Conservation (phyloP, 257 asterid species). For the Primulina eburnea region DNA sequence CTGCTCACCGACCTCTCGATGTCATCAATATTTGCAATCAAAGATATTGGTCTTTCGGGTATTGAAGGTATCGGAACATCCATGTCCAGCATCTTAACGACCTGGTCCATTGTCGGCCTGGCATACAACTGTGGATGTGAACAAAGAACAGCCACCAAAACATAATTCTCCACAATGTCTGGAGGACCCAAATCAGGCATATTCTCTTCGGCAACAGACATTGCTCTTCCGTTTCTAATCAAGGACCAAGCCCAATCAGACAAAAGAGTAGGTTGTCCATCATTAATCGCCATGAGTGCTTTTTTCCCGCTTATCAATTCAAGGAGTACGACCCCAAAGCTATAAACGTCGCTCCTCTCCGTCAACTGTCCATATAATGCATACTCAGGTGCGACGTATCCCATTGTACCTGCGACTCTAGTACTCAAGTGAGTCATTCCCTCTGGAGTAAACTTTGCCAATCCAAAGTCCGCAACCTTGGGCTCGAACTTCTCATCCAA, state of each 20-base stretch:
- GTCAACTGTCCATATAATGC: conserved; percentile 83
- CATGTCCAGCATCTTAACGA: conserved; percentile 76
- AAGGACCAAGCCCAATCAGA: conserved; percentile 94
- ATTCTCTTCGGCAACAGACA: conserved; percentile 63
- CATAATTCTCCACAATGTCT: conserved; percentile 73
- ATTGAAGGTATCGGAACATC: conserved; percentile 61
- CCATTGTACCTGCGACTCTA: conserved; percentile 94
- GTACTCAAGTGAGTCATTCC: conserved; percentile 90
- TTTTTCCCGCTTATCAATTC: conserved; percentile 87
- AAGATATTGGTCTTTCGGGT: conserved; percentile 80
- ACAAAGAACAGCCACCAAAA: conserved; percentile 76
- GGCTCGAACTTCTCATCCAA: conserved; percentile 81
- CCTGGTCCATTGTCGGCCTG: conserved; percentile 92
- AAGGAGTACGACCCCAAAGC: conserved; percentile 83
- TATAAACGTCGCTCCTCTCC: conserved; percentile 84
- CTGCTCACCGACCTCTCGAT: conserved; percentile 68
- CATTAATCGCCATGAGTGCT: conserved; percentile 53
- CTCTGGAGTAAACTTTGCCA: conserved; percentile 78
- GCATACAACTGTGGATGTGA: conserved; percentile 86
- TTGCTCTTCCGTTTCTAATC: conserved; percentile 56
- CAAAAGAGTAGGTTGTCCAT: conserved; percentile 56
- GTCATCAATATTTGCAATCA: conserved; percentile 65
- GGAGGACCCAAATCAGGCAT: conserved; percentile 58
- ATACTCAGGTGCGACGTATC: conserved; percentile 93
- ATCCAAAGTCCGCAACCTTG: conserved; percentile 82